A percentile compares a stretch with the other conserved stretches of the same genome.
These are phyloP conservation scores for Petunia secreta DNA, from an alignment of 257 asterid genomes.

Conservation along the genomic window DNA sequence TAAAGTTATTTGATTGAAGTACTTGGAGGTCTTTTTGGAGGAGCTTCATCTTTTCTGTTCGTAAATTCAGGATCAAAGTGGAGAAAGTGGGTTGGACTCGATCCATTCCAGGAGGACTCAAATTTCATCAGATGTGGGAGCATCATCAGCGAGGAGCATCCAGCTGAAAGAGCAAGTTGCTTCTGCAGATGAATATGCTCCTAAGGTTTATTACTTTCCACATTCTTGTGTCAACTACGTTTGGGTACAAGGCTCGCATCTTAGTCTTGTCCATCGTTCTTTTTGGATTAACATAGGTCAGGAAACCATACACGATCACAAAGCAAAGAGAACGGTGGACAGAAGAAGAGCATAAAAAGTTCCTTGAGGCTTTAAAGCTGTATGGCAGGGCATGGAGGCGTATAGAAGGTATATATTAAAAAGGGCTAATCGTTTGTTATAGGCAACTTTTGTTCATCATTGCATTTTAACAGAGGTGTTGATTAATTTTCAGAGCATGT, in stretches of 20 bases:
- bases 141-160: constrained; percentile 36
- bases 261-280: neutral
- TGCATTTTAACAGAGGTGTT: constrained; percentile 25
- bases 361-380: constrained; percentile 83
- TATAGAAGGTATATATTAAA: constrained; percentile 67
- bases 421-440: neutral
- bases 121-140: constrained; percentile 37
- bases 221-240: constrained; percentile 7
- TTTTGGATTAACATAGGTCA: constrained; percentile 46
- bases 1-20: neutral
- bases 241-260: neutral
- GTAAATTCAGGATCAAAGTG: constrained; percentile 48
- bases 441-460: neutral
- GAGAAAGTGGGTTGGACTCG: constrained; percentile 36
- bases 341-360: constrained; percentile 81
- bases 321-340: constrained; percentile 98
- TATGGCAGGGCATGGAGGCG: constrained; percentile 95
- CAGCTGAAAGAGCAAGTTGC: constrained; percentile 45
- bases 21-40: neutral
- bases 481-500: constrained; percentile 64
- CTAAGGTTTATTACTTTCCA: constrained; percentile 54
- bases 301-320: constrained; percentile 86
- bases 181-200: constrained; percentile 55
- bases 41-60: neutral
- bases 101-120: constrained; percentile 30